Evolutionary conservation across 495 filamentous ascomycete genomes (phyloP), one percentile per base, ranked within the genome.

Genomic region (Trypethelium eluteriae): DNA sequence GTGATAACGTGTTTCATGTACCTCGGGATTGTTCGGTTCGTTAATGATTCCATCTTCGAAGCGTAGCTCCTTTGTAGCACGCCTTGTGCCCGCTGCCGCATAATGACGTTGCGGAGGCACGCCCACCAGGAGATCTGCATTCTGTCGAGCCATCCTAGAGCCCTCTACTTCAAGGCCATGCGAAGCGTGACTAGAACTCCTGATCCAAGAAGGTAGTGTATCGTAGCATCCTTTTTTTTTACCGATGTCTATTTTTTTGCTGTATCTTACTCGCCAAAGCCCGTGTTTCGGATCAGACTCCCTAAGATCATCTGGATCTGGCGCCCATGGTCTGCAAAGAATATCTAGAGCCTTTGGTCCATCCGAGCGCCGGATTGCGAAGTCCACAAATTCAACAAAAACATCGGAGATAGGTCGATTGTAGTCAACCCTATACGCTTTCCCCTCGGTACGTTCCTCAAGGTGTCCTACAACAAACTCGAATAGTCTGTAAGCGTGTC

Each of bases 1-100:
- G 14, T 57, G 32, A 25, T 64, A 32, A 9, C 39, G 32, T 11
- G 64, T 66, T 16, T 62, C 63, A 25, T 25, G 25, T 25, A 25
- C 1, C 25, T 25, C 25, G 25, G 25, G 25, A 25, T 25, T 25
- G 25, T 25, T 1, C 1, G 25, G 25, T 25, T 25, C 25, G 25
- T 25, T 25, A 0, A 25, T 25, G 2, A 66, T n/a, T 10, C 69
- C 63, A 38, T 75, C 73, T 11, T 70, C 57, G 68, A 77, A 78
- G 63, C 68, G 71, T 57, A 66, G 35, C 14, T 25, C 50, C 34
- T 32, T 66, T 0, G 50, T 12, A 66, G 1, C 46, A 2, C 32
- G 12, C 10, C 57, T 25, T 34, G 14, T 66, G 4, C 50, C 64
- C 35, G 46, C 57, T 18, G 65, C 65, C 16, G 41, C 66, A 4